Base-by-base conservation (phyloP, 768 basidiomycete species). In the Lentinula aciculospora region DNA sequence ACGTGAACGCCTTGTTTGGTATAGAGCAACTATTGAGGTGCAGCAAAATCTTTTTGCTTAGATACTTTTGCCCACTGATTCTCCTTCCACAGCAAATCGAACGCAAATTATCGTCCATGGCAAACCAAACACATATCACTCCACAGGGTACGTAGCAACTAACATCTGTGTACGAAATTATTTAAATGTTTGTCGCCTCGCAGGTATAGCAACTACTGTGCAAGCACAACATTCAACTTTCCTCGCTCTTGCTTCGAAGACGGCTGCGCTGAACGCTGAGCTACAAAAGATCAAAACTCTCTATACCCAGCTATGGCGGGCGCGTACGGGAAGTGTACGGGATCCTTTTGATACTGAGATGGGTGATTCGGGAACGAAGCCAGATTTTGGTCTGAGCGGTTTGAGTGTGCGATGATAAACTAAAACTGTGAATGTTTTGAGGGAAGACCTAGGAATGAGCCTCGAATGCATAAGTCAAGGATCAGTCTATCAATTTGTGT, bases 201-300 rank as follows among this genome's bases (percentile, higher is more conserved):
- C 56, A 53, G 91, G 90, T 45, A 88, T 93, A 57, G 74, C 87
- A 4, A 77, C 88, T 3, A 88, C 90, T 5, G 76, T 94, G 32
- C 88, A 91, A 67, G 85, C 87, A 4, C 91, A 94, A 68, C 86
- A 94, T 61, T 75, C 81, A 19, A 86, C 83, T 4, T 92, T 92
- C 69, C 78, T 92, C 25, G 76, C 87, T 3, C 80, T 94, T 23
- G 92, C 91, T 6, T 81, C 79, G 60, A 89, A 84, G 69, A 88
- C 88, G 2, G 89, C 91, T 17, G 75, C 83, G 3, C 71, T 91
- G 1, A 85, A 93, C 58, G 78, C 80, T 2, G 88, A 92, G 63
- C 67, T 93, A 25, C 85, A 90, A 66, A 87, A 85, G 71, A 80
- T 94, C 63, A 91, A 91, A 67, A 69, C 74, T 9, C 67, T 87